Percentiles rank a stretch among this genome's conserved stretches.
phyloP scores from a whole-genome alignment of 345 rosid genomes.

The Lagerstroemia speciosa region DNA sequence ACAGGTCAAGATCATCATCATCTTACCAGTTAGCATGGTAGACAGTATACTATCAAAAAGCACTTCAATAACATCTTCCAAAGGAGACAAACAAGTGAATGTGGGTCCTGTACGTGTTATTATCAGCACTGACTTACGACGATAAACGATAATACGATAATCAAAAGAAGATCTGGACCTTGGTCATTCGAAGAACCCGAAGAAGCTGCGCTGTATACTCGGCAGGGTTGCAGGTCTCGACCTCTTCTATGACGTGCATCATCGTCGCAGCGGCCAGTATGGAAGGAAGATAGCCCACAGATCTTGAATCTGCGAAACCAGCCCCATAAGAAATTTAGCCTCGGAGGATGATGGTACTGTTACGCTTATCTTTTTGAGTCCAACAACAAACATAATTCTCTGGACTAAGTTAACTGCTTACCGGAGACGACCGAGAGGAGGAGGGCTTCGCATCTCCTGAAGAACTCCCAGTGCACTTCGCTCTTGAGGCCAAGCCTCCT shows the following conservation, averaged over 20 bases:
- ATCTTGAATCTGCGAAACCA: slow-evolving; percentile 52
- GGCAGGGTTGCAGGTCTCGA: slow-evolving; percentile 39
- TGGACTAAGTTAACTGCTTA: slow-evolving; percentile 10
- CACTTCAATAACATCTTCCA: too few relatives aligned
- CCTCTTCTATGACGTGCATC: slow-evolving; percentile 56
- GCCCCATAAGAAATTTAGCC: background rate
- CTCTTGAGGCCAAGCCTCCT: slow-evolving; percentile 61
- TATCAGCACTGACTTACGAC: background rate
- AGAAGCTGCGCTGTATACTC: slow-evolving; percentile 50
- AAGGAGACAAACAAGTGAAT: background rate
- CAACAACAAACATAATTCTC: too few relatives aligned
- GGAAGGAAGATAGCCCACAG: slow-evolving; percentile 57
- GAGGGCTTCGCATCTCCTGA: slow-evolving; percentile 51
- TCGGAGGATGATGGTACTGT: too few relatives aligned
- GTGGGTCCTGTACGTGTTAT: background rate
- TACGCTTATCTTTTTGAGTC: too few relatives aligned
- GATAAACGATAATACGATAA: too few relatives aligned
- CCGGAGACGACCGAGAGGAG: slow-evolving; percentile 62
- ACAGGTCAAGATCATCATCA: background rate
- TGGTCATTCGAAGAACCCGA: slow-evolving; percentile 42
- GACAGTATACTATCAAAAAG: too few relatives aligned
- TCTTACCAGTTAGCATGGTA: too few relatives aligned
- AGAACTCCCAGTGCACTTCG: slow-evolving; percentile 54
- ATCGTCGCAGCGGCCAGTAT: slow-evolving; percentile 79
- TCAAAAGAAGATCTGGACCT: slow-evolving; percentile 22